Percentiles rank a stretch among this genome's conserved stretches.
phyloP scores from a whole-genome alignment of 2,329 filamentous ascomycete genomes.

The Fusarium scirpi region DNA sequence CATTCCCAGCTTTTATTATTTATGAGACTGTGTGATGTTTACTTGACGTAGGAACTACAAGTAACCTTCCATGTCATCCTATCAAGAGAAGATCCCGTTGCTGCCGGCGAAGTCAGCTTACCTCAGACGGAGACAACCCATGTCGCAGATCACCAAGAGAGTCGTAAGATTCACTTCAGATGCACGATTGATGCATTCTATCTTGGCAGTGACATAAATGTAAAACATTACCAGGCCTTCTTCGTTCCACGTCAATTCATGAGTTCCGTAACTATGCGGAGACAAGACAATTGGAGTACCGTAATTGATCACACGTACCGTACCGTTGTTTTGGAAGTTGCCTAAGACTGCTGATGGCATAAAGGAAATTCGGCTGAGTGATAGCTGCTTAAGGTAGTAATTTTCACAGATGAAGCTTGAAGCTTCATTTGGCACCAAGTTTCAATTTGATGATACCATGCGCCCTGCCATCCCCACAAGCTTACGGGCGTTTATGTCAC shows the following conservation, averaged over 20 bases:
- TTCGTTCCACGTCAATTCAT: too few species aligned
- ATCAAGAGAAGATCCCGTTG: rapidly evolving
- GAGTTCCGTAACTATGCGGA: too few species aligned
- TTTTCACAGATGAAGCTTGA: background rate
- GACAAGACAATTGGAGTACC: too few species aligned
- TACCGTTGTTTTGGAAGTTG: too few species aligned
- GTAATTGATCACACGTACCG: too few species aligned
- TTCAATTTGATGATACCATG: background rate
- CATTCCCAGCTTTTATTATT: background rate
- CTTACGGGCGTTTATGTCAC: background rate
- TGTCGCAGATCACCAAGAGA: background rate
- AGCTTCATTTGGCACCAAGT: background rate
- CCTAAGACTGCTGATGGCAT: too few species aligned
- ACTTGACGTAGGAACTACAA: background rate
- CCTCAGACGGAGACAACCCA: background rate
- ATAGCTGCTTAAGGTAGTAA: too few species aligned
- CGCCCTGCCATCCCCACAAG: background rate
- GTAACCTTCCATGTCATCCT: background rate
- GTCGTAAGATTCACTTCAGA: background rate
- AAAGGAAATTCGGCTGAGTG: too few species aligned
- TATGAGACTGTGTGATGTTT: background rate
- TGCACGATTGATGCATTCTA: background rate
- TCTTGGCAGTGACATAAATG: background rate
- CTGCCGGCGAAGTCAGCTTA: background rate
- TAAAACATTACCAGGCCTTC: background rate